Conservation (phyloP, 768 basidiomycete species). For the Cystobasidium onofrii region DNA sequence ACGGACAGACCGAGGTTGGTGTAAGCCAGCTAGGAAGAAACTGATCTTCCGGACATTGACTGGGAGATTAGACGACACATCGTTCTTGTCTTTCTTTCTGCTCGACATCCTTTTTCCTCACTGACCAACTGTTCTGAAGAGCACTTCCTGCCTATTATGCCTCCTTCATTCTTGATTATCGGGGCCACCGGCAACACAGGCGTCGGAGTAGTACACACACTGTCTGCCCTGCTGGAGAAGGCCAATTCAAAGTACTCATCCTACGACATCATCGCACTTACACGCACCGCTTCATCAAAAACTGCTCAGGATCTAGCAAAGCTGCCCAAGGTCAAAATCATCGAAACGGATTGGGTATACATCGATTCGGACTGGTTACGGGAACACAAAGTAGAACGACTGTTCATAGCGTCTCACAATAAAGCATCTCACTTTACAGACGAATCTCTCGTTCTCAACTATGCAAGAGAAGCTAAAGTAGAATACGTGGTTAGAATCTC, state of each 20-base stretch:
- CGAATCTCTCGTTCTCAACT: background rate
- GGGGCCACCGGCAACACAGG: conserved; percentile 8
- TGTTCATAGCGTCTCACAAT: background rate
- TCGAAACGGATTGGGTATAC: background rate
- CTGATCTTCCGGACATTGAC: no score
- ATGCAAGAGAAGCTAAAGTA: background rate
- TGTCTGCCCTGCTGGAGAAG: background rate
- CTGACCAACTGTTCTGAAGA: no score
- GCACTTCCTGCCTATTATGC: no score
- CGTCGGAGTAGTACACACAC: background rate
- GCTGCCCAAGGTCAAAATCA: background rate
- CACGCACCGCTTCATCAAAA: background rate
- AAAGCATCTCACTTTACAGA: background rate
- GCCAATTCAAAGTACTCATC: background rate
- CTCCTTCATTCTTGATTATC: background rate
- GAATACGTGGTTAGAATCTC: conserved; percentile 5
- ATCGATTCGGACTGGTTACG: background rate
- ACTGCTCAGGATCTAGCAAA: background rate
- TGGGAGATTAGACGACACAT: no score
- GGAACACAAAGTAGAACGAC: background rate
- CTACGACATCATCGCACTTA: background rate
- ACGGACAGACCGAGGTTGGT: no score
- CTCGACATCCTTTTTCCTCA: no score
- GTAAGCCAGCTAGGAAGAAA: no score
- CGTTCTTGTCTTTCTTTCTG: no score